Evolutionary conservation across 257 asterid genomes (phyloP).

Genomic region (Ligustrum vulgare): DNA sequence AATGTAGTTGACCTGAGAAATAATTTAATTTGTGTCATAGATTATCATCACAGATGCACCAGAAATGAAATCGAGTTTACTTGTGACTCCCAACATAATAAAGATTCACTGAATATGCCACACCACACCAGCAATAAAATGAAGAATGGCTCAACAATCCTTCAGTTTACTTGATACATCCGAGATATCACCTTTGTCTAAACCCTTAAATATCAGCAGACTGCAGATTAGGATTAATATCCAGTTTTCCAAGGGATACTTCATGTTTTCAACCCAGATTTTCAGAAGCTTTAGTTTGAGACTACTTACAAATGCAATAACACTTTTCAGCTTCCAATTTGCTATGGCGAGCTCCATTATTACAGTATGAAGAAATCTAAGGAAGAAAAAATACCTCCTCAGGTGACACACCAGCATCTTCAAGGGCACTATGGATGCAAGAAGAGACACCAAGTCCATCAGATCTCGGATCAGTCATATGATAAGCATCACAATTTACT

Average conservation of each 20-base stretch:
- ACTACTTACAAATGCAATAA: slow-evolving; percentile 1
- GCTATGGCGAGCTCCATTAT: not conserved
- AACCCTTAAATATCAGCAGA: not conserved
- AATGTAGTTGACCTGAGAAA: slow-evolving; percentile 85
- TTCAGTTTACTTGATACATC: not conserved
- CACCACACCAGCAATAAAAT: not conserved
- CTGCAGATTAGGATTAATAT: not conserved
- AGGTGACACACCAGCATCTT: slow-evolving; percentile 88
- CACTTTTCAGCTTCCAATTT: slow-evolving; percentile 9
- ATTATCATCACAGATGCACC: slow-evolving; percentile 7
- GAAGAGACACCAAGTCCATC: slow-evolving; percentile 97
- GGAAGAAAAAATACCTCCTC: slow-evolving; percentile 66
- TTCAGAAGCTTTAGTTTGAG: not conserved
- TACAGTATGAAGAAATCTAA: slow-evolving; percentile 3
- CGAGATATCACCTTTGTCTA: not conserved
- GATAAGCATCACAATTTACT: slow-evolving; percentile 91
- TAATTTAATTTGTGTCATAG: slow-evolving; percentile 8
- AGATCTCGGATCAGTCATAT: slow-evolving; percentile 94
- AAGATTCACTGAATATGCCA: not conserved
- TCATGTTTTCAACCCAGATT: slow-evolving; percentile 3
- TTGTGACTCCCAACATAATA: not conserved
- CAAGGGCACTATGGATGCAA: slow-evolving; percentile 70
- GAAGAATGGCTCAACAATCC: not conserved
- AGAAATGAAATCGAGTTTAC: not conserved
- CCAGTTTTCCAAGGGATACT: not conserved